Evolutionary conservation across 805 yeast species (phyloP), one percentile per base, ranked within the genome.

Genomic region (Lachancea kluyveri): DNA sequence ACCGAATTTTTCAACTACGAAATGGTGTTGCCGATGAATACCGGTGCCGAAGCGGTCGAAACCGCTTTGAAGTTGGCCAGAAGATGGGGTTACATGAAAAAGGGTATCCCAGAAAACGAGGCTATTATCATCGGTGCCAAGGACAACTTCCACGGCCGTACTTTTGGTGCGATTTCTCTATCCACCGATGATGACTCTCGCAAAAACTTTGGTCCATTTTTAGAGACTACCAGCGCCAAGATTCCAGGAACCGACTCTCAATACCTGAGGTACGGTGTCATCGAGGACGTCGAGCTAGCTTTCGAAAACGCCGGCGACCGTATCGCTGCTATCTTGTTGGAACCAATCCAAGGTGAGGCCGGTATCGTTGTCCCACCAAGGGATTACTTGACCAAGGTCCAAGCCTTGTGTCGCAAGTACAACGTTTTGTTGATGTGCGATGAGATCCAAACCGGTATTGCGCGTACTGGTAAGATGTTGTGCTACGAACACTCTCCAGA

Each of bases 31-130:
- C 97, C 97, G 45, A 90, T 88, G 96, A 90, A 90, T 68, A 90
- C 97, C 9, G 97, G 97, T 57, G 96, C 96, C 23, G 97, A 90
- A 65, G 97, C 97, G 7, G 97, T 90, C 24, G 97, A 90, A 66
- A 85, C 96, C 24, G 95, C 83, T 17, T 68, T 90, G 56, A 90
- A 90, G 62, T 67, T 90, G 39, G 96, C 96, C 31, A 79, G 97
- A 72, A 79, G 90, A 67, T 90, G 97, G 97, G 97, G 96, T 35
- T 90, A 88, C 67, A 71, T 70, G 50, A 77, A 75, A 59, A 90
- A 90, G 66, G 81, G 81, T 3, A 90, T 90, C 46, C 79, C 87
- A 19, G 71, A 76, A 17, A 75, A 74, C 50, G 84, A 90, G 60
- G 96, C 96, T 31, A 79, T 88, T 49, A 78, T 90, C 36, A 68